Conservation (phyloP, 139 green algal genomes). For the Diplosphaera chodatii region DNA sequence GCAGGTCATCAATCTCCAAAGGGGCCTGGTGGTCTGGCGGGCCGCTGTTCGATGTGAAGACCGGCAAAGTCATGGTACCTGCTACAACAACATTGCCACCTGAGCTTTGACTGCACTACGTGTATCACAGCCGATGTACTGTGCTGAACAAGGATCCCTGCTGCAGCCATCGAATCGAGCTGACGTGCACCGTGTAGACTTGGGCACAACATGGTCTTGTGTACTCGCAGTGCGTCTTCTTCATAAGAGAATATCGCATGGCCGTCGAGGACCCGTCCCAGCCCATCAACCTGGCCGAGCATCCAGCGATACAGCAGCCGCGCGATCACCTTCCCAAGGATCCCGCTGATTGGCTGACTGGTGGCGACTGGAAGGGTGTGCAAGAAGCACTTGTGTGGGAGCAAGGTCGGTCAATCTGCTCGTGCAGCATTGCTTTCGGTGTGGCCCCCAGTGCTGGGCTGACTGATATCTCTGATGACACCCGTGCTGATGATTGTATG, state of each 20-base stretch:
- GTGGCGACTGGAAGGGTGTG: background rate
- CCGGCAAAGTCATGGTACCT: background rate
- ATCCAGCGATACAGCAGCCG: background rate
- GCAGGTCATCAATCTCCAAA: background rate
- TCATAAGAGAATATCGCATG: background rate
- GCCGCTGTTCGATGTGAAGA: background rate
- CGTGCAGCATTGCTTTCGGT: no score
- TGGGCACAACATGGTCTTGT: background rate
- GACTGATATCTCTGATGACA: no score
- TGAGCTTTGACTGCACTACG: no score
- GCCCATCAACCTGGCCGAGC: background rate
- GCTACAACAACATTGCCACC: no score
- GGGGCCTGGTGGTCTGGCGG: background rate
- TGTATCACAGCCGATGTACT: no score
- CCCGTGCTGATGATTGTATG: no score
- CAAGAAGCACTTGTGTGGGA: background rate
- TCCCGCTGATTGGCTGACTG: background rate
- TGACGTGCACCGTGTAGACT: no score
- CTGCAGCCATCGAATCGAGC: no score
- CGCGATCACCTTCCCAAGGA: background rate
- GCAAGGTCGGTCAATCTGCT: background rate
- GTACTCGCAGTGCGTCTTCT: background rate
- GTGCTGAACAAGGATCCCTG: no score
- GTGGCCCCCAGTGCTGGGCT: no score
- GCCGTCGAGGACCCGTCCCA: background rate